A percentile compares a stretch with the other conserved stretches of the same genome.
phyloP scores from a whole-genome alignment of 2,329 filamentous ascomycete species.

The Cytospora piceicola region DNA sequence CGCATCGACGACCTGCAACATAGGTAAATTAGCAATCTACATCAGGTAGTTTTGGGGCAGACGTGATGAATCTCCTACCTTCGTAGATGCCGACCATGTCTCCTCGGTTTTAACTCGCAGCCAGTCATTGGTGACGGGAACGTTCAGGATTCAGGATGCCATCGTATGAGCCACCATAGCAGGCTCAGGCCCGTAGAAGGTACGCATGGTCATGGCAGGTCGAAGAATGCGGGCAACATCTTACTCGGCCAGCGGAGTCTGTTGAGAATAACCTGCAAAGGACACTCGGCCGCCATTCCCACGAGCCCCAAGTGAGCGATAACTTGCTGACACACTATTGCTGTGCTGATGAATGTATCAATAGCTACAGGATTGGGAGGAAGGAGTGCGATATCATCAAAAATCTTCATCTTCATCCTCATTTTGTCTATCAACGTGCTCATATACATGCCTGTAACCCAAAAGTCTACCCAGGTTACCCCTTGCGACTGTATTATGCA shows the following conservation, averaged over 20 bases:
- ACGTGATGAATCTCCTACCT: neutral
- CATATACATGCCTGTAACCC: neutral
- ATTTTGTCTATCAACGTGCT: neutral
- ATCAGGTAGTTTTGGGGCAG: neutral
- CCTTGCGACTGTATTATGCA: neutral
- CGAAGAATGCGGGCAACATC: slow-evolving; percentile 35
- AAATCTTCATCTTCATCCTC: neutral
- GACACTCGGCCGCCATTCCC: slow-evolving; percentile 31
- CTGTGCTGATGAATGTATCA: no score
- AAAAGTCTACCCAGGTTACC: neutral
- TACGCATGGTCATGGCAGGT: slow-evolving; percentile 37
- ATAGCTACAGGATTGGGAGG: no score
- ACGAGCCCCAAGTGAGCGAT: slow-evolving; percentile 37
- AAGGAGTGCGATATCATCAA: neutral
- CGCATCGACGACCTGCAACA: slow-evolving; percentile 31
- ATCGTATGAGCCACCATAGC: slow-evolving; percentile 37
- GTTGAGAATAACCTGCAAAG: slow-evolving; percentile 23
- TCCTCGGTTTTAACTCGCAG: slow-evolving; percentile 29
- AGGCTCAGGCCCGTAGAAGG: slow-evolving; percentile 37
- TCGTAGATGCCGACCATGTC: slow-evolving; percentile 32
- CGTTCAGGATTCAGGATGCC: slow-evolving; percentile 31
- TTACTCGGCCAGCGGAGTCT: slow-evolving; percentile 33
- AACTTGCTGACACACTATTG: slow-evolving; percentile 28
- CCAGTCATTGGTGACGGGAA: slow-evolving; percentile 30
- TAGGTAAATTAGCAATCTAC: neutral